Evolutionary conservation across 495 filamentous ascomycete species (phyloP).

Genomic region (Penicillium antarcticum): DNA sequence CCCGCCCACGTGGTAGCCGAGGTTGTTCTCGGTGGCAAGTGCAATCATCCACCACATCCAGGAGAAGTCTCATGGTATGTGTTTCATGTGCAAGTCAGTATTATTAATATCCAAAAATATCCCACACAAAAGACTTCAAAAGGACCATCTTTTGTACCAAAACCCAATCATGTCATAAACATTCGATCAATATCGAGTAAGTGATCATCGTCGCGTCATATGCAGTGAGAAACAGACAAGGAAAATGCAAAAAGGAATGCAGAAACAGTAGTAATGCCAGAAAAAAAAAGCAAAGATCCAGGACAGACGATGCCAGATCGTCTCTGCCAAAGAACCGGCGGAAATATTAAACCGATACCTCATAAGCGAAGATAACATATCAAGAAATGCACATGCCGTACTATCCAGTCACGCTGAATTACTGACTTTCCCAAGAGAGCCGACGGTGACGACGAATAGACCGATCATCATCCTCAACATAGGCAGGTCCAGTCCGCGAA

Average conservation of each 20-base stretch:
- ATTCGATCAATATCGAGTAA: background rate
- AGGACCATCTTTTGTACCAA: background rate
- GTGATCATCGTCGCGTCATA: conserved; percentile 20
- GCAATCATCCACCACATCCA: background rate
- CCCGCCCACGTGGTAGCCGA: background rate
- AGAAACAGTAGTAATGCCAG: background rate
- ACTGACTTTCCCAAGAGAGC: conserved; percentile 34
- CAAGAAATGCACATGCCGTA: background rate
- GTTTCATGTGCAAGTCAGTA: background rate
- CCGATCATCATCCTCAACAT: conserved; percentile 23
- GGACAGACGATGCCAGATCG: conserved; percentile 16
- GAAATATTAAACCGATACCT: background rate
- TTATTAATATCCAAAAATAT: conserved; percentile 4
- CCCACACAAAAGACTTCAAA: background rate
- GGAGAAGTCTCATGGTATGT: background rate
- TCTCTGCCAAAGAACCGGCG: background rate
- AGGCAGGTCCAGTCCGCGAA: conserved; percentile 20
- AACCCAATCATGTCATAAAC: background rate
- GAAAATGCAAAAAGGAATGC: background rate
- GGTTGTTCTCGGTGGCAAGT: background rate
- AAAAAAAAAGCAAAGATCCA: background rate
- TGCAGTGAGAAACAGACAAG: conserved; percentile 6
- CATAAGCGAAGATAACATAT: background rate
- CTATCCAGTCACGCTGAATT: background rate
- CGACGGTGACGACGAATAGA: conserved; percentile 26